Evolutionary conservation across 495 filamentous ascomycete species (phyloP), one percentile per base, ranked within the genome.

Genomic region (Rostrohypoxylon terebratum): DNA sequence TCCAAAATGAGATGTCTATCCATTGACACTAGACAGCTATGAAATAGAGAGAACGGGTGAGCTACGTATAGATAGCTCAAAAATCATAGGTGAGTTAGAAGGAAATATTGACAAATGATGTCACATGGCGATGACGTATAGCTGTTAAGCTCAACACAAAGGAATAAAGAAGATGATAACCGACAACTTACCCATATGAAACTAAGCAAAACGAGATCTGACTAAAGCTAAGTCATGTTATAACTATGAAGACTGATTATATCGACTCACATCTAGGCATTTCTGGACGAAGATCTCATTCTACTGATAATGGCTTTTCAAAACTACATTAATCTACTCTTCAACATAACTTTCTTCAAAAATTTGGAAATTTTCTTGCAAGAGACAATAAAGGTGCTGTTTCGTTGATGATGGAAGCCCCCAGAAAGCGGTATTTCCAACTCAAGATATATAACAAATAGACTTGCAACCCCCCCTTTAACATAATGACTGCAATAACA

Each of bases 1-100:
- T 28, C 28, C 28, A 28, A 28, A 3, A 28, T 5, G 28, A 28
- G 28, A 28, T 28, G 28, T 5, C 3, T 28, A 28, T 28, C 6
- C 28, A 28, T 28, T 61, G 90, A 92, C 73, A 86, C 84, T n/a
- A 90, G 90, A 2, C 83, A 89, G 63, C 85, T 83, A 82, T 28
- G 6, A 28, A 28, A 28, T 28, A 28, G 28, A 5, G 28, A 28
- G 28, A 28, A 28, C 0, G 28, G 28, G n/a, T n/a, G 2, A 28
- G 28, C 28, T 28, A 28, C 25, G 4, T 5, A 28, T 5, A 28
- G 28, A 5, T 4, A 5, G 28, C 6, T 28, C 3, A 28, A 5
- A 28, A 28, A 28, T 28, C 3, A 28, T 5, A 28, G 2, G 28
- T 28, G 28, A 28, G 28, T 5, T n/a, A n/a, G 6, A 28, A 28